Percentiles rank a stretch among this genome's conserved stretches.
Evolutionary conservation across 1,139 yeast genomes (phyloP).

Genomic region (Hanseniaspora gamundiae): DNA sequence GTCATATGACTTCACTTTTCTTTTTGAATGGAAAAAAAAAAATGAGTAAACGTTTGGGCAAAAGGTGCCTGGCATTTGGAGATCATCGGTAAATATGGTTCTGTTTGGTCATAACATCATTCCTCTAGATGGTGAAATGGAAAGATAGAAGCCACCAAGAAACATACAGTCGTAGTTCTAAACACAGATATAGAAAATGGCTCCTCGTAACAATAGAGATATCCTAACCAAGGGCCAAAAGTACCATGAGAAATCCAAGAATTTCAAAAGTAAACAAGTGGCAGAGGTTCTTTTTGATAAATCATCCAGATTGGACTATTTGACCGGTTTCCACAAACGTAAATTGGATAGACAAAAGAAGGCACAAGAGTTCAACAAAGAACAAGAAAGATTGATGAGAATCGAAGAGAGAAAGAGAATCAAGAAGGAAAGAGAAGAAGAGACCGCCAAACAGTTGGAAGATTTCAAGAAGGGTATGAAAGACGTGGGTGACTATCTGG

Average conservation of each 20-base stretch:
- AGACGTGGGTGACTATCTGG: conserved; percentile 28
- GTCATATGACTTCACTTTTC: neutral
- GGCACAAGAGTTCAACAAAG: conserved; percentile 64
- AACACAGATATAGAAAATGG: conserved; percentile 10
- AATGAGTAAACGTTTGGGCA: too few relatives aligned
- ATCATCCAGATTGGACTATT: conserved; percentile 60
- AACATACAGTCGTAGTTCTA: too few relatives aligned
- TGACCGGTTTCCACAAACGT: conserved; percentile 93
- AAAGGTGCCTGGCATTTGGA: too few relatives aligned
- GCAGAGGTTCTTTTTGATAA: conserved; percentile 76
- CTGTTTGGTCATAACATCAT: too few relatives aligned
- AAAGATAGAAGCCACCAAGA: too few relatives aligned
- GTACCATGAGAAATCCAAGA: conserved; percentile 47
- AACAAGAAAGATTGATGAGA: conserved; percentile 59
- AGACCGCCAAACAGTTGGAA: conserved; percentile 49
- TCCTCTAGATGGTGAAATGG: too few relatives aligned
- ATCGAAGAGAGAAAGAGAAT: conserved; percentile 62
- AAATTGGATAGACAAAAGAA: conserved; percentile 78
- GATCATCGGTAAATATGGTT: too few relatives aligned
- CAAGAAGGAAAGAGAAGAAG: conserved; percentile 52
- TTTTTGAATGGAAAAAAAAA: neutral
- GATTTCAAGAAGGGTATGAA: conserved; percentile 43
- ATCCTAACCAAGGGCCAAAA: conserved; percentile 79
- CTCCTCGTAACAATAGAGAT: conserved; percentile 47
- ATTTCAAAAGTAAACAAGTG: conserved; percentile 42